Conservation (phyloP, 2,329 filamentous ascomycete species). For the Tolypocladium capitatum region DNA sequence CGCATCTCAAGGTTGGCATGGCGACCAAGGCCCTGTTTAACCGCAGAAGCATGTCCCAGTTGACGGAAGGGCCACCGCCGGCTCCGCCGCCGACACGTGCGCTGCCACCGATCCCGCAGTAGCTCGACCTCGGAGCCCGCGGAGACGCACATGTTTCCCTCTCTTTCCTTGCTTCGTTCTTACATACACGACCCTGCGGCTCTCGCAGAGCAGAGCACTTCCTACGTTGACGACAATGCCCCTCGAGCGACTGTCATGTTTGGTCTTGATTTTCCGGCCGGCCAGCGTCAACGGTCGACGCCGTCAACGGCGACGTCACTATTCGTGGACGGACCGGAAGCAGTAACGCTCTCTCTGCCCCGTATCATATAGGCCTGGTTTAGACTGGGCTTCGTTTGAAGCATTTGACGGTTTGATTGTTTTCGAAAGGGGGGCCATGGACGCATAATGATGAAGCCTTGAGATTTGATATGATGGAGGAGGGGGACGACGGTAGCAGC, state of each 20-base stretch:
- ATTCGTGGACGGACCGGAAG: neutral
- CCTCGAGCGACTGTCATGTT: neutral
- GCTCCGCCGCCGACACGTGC: conserved; percentile 41
- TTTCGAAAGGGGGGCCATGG: neutral
- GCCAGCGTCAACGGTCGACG: neutral
- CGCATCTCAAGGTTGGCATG: conserved; percentile 9
- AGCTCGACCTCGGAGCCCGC: conserved; percentile 3
- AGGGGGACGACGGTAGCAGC: neutral
- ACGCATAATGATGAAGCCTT: neutral
- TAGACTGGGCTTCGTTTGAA: neutral
- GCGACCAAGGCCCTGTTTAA: conserved; percentile 14
- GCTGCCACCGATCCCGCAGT: conserved; percentile 37
- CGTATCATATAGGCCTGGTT: neutral
- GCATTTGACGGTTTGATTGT: neutral
- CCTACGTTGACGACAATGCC: neutral
- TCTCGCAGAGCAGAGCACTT: neutral
- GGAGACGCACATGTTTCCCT: neutral
- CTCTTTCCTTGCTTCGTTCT: neutral
- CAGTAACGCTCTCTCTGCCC: neutral
- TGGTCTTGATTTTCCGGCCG: neutral
- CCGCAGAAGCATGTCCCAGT: conserved; percentile 37
- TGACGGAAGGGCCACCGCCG: conserved; percentile 34
- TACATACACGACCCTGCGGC: neutral
- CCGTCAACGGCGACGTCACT: neutral
- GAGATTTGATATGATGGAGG: neutral